A percentile compares a stretch with the other conserved stretches of the same genome.
Conservation (phyloP, 2,329 filamentous ascomycete genomes). For the Lecanosticta acicola region DNA sequence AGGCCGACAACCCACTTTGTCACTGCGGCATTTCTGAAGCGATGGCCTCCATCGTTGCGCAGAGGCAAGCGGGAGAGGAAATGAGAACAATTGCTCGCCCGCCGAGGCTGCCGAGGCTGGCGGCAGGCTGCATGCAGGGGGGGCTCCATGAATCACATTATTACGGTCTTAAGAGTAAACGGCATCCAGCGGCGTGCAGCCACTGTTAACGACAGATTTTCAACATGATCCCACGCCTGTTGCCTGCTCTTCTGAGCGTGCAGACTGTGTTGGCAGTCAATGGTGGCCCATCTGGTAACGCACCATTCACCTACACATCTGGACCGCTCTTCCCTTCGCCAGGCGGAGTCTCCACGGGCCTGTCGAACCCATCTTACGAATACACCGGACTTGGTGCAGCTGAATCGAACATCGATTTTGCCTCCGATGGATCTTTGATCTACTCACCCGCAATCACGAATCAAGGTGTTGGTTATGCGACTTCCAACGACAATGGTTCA, state of each 20-base stretch:
- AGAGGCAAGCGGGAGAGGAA: too few relatives aligned
- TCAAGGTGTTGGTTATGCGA: conserved; percentile 2
- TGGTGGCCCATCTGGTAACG: not conserved
- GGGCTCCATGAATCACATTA: too few relatives aligned
- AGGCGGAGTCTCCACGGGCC: not conserved
- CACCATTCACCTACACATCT: conserved; percentile 1
- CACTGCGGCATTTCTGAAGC: too few relatives aligned
- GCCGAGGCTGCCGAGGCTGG: too few relatives aligned
- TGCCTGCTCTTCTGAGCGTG: not conserved
- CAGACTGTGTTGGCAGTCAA: not conserved
- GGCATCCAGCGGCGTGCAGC: too few relatives aligned
- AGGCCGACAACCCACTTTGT: too few relatives aligned
- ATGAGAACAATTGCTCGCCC: too few relatives aligned
- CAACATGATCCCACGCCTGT: not conserved
- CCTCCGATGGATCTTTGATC: conserved; percentile 6
- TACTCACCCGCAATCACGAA: conserved; percentile 4
- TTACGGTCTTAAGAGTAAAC: too few relatives aligned
- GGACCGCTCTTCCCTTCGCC: not conserved
- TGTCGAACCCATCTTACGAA: not conserved
- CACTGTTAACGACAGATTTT: too few relatives aligned
- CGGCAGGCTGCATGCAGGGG: too few relatives aligned
- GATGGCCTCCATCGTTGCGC: too few relatives aligned
- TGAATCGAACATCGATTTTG: conserved; percentile 3
- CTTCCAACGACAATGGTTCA: conserved; percentile 1
- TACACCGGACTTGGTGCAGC: conserved; percentile 3